phyloP scores from a whole-genome alignment of 2,329 filamentous ascomycete species.

The Mycosphaerella sp. region DNA sequence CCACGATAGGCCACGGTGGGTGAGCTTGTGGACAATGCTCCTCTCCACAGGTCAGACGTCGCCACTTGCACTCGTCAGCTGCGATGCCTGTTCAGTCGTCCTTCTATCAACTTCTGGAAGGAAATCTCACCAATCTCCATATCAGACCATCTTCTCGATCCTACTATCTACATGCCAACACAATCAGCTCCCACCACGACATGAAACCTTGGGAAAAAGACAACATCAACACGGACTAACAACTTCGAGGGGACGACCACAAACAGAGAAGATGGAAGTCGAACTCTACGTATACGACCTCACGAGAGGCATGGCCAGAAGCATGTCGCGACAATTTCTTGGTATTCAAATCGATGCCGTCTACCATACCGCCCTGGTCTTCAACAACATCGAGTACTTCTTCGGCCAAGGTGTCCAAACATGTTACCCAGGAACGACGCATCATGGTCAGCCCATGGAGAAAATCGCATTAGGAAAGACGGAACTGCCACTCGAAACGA shows the following conservation, averaged over 20 bases:
- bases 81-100: not conserved
- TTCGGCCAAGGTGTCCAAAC: slow-evolving; percentile 84
- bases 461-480: slow-evolving; percentile 68
- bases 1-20: no score
- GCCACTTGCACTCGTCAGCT: not conserved
- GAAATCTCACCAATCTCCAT: not conserved
- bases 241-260: not conserved
- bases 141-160: not conserved
- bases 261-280: slow-evolving; percentile 39
- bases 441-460: slow-evolving; percentile 79
- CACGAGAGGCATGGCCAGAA: slow-evolving; percentile 36
- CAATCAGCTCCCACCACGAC: not conserved
- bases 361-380: slow-evolving; percentile 87
- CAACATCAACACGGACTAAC: not conserved
- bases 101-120: not conserved
- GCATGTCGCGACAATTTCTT: slow-evolving; percentile 54
- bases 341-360: slow-evolving; percentile 78
- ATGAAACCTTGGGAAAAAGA: not conserved
- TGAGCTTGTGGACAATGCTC: no score
- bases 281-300: slow-evolving; percentile 49
- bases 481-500: slow-evolving; percentile 68
- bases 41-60: no score
- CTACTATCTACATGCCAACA: no score
- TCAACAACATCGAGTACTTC: slow-evolving; percentile 80
- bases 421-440: slow-evolving; percentile 72